phyloP scores from a whole-genome alignment of 208 protist genomes.

The Spongospora subterranea region DNA sequence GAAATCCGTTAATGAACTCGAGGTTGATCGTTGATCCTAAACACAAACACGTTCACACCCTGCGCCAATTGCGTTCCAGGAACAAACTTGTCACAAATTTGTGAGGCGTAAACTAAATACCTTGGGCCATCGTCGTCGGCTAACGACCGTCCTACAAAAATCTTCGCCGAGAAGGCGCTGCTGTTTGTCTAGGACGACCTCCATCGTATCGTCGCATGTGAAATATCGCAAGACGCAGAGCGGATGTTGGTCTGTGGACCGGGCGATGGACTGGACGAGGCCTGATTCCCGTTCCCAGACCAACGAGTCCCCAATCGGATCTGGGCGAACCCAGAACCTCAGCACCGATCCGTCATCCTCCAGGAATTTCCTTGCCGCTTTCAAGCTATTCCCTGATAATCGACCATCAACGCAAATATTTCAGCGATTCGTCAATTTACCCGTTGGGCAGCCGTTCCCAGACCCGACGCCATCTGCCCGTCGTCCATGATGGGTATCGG shows the following conservation, averaged over 20 bases:
- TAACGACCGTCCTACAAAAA: background rate
- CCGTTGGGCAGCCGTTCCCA: background rate
- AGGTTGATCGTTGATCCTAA: no score
- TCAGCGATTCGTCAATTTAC: background rate
- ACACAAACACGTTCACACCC: no score
- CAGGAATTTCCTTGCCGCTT: slow-evolving; percentile 11
- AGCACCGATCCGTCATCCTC: slow-evolving; percentile 11
- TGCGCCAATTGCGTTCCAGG: no score
- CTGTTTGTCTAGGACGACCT: slow-evolving; percentile 32
- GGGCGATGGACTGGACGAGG: background rate
- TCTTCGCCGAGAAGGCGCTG: background rate
- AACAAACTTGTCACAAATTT: no score
- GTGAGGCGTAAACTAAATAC: no score
- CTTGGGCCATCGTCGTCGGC: background rate
- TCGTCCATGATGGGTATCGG: background rate
- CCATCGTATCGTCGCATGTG: background rate
- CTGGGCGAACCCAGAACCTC: slow-evolving; percentile 4
- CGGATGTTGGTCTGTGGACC: background rate
- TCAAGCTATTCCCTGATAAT: background rate
- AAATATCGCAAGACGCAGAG: slow-evolving; percentile 43
- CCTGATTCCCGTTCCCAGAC: background rate
- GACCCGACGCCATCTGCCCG: background rate
- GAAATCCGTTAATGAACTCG: background rate
- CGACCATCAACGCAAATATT: background rate
- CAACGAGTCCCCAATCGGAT: background rate